These are phyloP conservation scores for Orbilia javanica DNA, from an alignment of 2,329 filamentous ascomycete species.

Conservation along the genomic window DNA sequence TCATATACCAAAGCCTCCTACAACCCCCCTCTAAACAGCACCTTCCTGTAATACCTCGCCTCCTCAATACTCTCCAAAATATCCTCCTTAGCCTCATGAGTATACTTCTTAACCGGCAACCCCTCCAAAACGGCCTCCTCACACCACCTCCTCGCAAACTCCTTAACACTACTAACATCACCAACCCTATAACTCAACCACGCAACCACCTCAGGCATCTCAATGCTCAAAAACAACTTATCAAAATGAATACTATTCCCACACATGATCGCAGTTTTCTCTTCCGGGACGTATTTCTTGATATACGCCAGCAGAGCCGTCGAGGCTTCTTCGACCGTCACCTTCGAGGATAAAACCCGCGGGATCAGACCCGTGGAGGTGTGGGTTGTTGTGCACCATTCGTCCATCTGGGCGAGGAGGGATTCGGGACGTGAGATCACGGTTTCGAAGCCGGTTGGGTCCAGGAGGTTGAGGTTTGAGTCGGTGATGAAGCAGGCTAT, in stretches of 20 bases:
- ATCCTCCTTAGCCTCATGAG: constrained; percentile 87
- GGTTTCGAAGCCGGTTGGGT: constrained; percentile 81
- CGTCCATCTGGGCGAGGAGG: constrained; percentile 82
- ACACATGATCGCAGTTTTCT: constrained; percentile 78
- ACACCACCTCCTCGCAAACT: constrained; percentile 86
- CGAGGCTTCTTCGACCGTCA: constrained; percentile 79
- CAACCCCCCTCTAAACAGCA: constrained; percentile 71
- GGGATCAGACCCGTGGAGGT: constrained; percentile 82
- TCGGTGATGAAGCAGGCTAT: constrained; percentile 94
- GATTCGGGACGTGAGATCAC: constrained; percentile 80
- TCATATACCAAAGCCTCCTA: too few species aligned
- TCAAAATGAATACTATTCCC: constrained; percentile 96
- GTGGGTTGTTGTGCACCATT: constrained; percentile 89
- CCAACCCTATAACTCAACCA: constrained; percentile 90
- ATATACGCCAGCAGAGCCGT: constrained; percentile 82
- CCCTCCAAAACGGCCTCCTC: constrained; percentile 71
- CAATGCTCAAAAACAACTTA: constrained; percentile 79
- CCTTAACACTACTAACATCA: constrained; percentile 92
- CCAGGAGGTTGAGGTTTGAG: constrained; percentile 79
- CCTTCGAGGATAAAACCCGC: constrained; percentile 79
- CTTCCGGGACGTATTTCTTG: constrained; percentile 76
- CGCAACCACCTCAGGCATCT: constrained; percentile 78
- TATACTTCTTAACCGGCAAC: constrained; percentile 78
- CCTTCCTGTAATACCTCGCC: constrained; percentile 82
- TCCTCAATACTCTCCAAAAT: constrained; percentile 96